Base-by-base conservation (phyloP, 345 rosid species). In the Pugionium dolabratum region DNA sequence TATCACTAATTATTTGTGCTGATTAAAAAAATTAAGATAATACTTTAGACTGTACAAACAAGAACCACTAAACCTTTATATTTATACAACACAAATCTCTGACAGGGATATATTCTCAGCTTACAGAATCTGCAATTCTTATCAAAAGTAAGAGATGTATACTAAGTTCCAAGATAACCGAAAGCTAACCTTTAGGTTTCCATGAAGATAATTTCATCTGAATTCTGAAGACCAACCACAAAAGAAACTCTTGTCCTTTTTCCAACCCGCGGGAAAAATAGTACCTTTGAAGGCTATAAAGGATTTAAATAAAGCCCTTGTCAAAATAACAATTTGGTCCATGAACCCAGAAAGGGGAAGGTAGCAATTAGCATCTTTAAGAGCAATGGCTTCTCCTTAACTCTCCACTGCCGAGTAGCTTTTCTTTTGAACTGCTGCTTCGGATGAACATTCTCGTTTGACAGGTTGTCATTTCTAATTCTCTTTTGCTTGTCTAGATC, bases 291-390 rank as follows among this genome's bases (percentile, higher is more conserved):
- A 40, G 31, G 58, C 70, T 55, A 40, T 10, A 63, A 6, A 11
- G 33, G 37, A 42, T 8, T 47, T n/a, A 59, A 3, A 54, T 10
- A 45, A 2, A 55, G 26, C 59, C 59, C n/a, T 35, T 2, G 30
- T 85, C 74, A 88, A 56, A 79, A 81, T 5, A 92, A 62, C 75
- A 89, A 62, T 74, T 60, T 83, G 6, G 81, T 81, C 93, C 91
- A 89, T 5, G 84, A 89, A 39, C 84, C 75, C 78, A 89, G 71
- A 72, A 92, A 89, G 4, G 98, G 94, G 40, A 87, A 89, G 62
- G 83, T 70, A 18, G 93, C 93, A 73, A 89, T 63, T 11, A 89
- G 54, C 77, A 85, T 64, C 82, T 97, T 74, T 66, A 80, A 27
- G 5, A 87, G 67, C 74, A 86, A 73, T 3, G 98, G 94, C 35